Evolutionary conservation across 2,329 filamentous ascomycete genomes (phyloP), one percentile per base, ranked within the genome.

Genomic region (Sarocladiaceae sp.): DNA sequence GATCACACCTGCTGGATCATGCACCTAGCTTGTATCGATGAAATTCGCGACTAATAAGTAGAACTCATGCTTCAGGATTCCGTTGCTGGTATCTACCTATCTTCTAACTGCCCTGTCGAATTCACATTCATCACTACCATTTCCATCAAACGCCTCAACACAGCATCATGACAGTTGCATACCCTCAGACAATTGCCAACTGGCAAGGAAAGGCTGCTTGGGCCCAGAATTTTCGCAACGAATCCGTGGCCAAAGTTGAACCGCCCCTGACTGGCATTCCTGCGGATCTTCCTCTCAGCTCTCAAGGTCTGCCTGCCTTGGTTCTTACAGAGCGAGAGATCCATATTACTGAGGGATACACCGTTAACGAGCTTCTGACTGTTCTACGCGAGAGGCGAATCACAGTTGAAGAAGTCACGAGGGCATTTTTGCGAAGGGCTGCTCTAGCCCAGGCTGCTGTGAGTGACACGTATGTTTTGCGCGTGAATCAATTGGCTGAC

Each of bases 191-290:
- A 9, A n/a, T n/a, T n/a, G n/a, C n/a, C n/a, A n/a, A n/a, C n/a
- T n/a, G n/a, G n/a, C n/a, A n/a, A n/a, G n/a, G n/a, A n/a, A n/a
- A n/a, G n/a, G n/a, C n/a, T n/a, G n/a, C 26, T 29, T 29, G 26
- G 9, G 26, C 26, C 7, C 26, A 29, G 26, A 29, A 13, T 29
- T 13, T 29, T 9, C 13, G 9, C 26, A 29, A 9, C 7, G 26
- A 29, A 29, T n/a, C n/a, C n/a, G n/a, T 58, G 15, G 50, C 47
- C 19, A 58, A 58, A 27, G 56, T 58, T 11, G 48, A 56, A 16
- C 56, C 56, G 1, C 51, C 50, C 39, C 50, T 58, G 1, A 20
- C 55, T 6, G 54, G 55, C 3, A 18, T 58, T 16, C 56, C 56
- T 0, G 33, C 47, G 6, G 39, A 51, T 10, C 41, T 53, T 37